Base-by-base conservation (phyloP, 2,329 filamentous ascomycete genomes). In the Monosporascus sp. region DNA sequence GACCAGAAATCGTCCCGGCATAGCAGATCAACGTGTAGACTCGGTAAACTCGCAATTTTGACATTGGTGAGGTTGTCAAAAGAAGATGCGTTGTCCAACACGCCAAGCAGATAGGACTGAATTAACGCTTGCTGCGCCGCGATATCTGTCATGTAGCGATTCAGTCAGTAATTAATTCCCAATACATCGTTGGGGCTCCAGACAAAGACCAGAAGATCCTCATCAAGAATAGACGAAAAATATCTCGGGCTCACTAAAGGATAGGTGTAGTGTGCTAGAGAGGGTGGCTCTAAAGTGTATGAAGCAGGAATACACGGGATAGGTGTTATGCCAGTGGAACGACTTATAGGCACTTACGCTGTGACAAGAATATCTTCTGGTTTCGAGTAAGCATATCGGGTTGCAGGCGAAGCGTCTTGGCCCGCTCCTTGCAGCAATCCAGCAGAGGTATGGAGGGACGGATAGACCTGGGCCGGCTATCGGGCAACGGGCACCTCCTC, bases 71-170 rank as follows among this genome's bases (percentile, higher is more conserved):
- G 74, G 6, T 73, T 68, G 7, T 62, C 54, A 57, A 88, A 86
- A 2, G 72, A 76, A 5, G 62, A 58, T 5, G 72, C 71, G 54
- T 85, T 86, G 60, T 88, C 83, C 24, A 84, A 79, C 44, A 88
- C 67, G 1, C 83, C 79, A 47, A 88, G 78, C 57, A 84, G 78
- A 59, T 85, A 89, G 1, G 85, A 86, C 48, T 84, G 80, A 47
- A 89, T 73, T 63, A 89, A 85, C 18, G 84, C 85, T 50, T 80
- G 74, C 57, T 89, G 84, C 6, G 84, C 84, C 82, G 85, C 88
- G 50, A 84, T 80, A 3, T 83, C 42, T 46, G n/a, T 31, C 42
- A 46, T 7, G n/a, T 27, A 25, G 31, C 42, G 25, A n/a, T n/a
- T n/a, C 17, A 18, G 22, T 25, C 20, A 46, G 24, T 46, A 31